A percentile compares a stretch with the other conserved stretches of the same genome.
Conservation (phyloP, 345 rosid species). For the Aquilaria sinensis region DNA sequence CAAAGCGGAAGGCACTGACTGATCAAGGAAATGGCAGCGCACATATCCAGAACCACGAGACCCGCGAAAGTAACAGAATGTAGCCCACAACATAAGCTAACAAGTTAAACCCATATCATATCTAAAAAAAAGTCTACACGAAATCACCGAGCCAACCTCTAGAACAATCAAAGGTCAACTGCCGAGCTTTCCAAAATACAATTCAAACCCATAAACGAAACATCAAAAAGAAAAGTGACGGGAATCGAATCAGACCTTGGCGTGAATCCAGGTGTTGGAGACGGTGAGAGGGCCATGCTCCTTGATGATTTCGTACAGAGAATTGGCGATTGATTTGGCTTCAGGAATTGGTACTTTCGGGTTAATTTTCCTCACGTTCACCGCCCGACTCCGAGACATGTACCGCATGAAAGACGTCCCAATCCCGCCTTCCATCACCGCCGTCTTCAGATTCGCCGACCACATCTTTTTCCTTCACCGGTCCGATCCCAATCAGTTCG, state of each 20-base stretch:
- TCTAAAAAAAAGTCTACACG: too few relatives aligned
- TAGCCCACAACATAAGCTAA: too few relatives aligned
- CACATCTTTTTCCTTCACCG: conserved; percentile 6
- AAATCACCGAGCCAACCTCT: too few relatives aligned
- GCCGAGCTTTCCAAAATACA: too few relatives aligned
- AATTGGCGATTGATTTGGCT: conserved; percentile 63
- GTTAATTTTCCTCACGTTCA: conserved; percentile 83
- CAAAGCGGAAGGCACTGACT: too few relatives aligned
- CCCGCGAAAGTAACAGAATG: too few relatives aligned
- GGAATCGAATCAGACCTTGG: conserved; percentile 42
- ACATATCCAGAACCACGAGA: too few relatives aligned
- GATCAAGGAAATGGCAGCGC: too few relatives aligned
- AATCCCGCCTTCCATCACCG: conserved; percentile 2
- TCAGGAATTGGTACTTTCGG: conserved; percentile 88
- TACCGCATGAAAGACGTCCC: conserved; percentile 35
- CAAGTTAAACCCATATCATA: too few relatives aligned
- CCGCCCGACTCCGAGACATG: conserved; percentile 71
- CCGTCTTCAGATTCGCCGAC: conserved; percentile 3
- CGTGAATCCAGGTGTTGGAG: conserved; percentile 71
- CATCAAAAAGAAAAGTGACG: neutral
- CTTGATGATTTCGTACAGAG: conserved; percentile 61
- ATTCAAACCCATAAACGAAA: too few relatives aligned
- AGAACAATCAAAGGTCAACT: too few relatives aligned
- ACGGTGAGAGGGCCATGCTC: conserved; percentile 68
- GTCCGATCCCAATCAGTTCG: neutral